These are phyloP conservation scores for Brettanomyces nanus DNA, from an alignment of 805 yeast genomes.

Conservation along the genomic window DNA sequence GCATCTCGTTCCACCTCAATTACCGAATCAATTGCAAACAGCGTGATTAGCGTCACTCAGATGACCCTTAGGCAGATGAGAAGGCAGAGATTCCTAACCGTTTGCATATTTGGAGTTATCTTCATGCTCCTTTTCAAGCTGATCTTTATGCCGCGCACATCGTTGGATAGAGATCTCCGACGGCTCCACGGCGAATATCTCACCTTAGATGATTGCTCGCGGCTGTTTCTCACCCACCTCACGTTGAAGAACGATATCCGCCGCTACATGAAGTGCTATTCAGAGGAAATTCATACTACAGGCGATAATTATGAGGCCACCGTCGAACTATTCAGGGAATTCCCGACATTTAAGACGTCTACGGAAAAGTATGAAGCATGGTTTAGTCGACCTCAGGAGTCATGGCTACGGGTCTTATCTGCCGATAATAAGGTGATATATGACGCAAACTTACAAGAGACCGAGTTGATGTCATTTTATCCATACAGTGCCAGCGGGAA, in stretches of 20 bases:
- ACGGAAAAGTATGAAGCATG: slow-evolving; percentile 51
- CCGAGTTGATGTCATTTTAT: slow-evolving; percentile 37
- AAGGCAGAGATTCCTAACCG: slow-evolving; percentile 27
- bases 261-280: slow-evolving; percentile 13
- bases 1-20: not conserved
- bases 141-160: slow-evolving; percentile 77
- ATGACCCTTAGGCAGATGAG: slow-evolving; percentile 22
- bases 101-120: slow-evolving; percentile 28
- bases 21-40: slow-evolving; percentile 22
- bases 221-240: slow-evolving; percentile 36
- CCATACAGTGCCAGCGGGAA: slow-evolving; percentile 61
- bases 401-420: slow-evolving; percentile 30
- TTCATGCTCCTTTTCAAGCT: slow-evolving; percentile 52
- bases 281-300: slow-evolving; percentile 15
- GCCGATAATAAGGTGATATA: slow-evolving; percentile 30
- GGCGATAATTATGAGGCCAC: slow-evolving; percentile 17
- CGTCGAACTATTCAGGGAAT: slow-evolving; percentile 5
- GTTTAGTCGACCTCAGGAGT: slow-evolving; percentile 43
- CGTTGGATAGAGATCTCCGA: slow-evolving; percentile 71
- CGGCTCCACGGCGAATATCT: slow-evolving; percentile 60
- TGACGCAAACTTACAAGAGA: slow-evolving; percentile 44
- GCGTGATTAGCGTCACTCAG: slow-evolving; percentile 19
- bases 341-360: slow-evolving; percentile 30
- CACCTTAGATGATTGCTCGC: slow-evolving; percentile 61
- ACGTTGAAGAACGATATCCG: slow-evolving; percentile 16